Evolutionary conservation across 2,329 filamentous ascomycete genomes (phyloP).

Genomic region (Alternaria sp.): DNA sequence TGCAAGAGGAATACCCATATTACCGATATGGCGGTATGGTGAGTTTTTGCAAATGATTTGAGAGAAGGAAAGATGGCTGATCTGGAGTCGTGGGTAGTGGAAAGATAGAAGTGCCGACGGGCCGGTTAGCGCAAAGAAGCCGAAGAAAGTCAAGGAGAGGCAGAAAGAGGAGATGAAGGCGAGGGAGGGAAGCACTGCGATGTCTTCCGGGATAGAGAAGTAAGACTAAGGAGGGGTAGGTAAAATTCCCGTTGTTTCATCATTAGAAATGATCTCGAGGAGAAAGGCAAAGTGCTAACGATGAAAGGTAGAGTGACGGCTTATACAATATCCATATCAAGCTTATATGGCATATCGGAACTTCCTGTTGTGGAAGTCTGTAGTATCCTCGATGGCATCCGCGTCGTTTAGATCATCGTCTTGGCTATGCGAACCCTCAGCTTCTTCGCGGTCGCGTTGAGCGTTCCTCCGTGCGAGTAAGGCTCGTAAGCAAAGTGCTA

Average conservation of each 20-base stretch:
- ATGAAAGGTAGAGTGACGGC: not conserved
- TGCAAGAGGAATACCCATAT: constrained; percentile 25
- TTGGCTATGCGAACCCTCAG: not conserved
- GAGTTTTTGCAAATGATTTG: constrained; percentile 30
- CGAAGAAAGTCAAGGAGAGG: constrained; percentile 50
- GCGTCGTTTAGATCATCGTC: not conserved
- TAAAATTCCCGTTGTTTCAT: not conserved
- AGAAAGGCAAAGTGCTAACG: not conserved
- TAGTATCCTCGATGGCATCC: constrained; percentile 9
- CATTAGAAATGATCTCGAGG: not conserved
- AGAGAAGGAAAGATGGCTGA: not conserved
- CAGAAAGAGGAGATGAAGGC: constrained; percentile 29
- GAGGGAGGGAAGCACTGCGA: not conserved
- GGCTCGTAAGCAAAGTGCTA: constrained; percentile 33
- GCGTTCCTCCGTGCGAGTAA: constrained; percentile 11
- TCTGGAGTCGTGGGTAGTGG: constrained; percentile 43
- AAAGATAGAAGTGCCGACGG: constrained; percentile 54
- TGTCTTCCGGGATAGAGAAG: not conserved
- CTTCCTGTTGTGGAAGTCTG: constrained; percentile 9
- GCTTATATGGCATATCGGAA: constrained; percentile 9
- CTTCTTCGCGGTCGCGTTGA: constrained; percentile 9
- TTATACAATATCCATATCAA: not conserved
- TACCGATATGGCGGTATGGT: constrained; percentile 48
- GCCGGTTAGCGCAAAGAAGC: constrained; percentile 54
- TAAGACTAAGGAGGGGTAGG: not conserved